Evolutionary conservation across 2,329 filamentous ascomycete genomes (phyloP).

Genomic region (Colletotrichum destructivum): DNA sequence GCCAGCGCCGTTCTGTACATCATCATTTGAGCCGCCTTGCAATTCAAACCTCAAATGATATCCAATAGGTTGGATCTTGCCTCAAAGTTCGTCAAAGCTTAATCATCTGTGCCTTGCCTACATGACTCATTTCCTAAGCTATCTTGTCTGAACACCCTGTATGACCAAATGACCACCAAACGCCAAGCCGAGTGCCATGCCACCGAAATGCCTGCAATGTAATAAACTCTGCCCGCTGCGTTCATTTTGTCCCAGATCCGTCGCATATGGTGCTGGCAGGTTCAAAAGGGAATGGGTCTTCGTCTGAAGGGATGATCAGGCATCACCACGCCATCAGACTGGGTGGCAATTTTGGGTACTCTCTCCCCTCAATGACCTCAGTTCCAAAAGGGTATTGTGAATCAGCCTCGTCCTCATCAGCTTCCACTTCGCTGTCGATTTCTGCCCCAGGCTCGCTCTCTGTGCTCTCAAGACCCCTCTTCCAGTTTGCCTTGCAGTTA

Average conservation of each 20-base stretch:
- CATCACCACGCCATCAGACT: constrained; percentile 46
- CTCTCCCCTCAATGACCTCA: constrained; percentile 58
- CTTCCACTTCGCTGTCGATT: constrained; percentile 36
- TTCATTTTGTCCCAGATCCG: neutral
- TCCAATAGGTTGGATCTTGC: neutral
- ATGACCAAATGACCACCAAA: constrained; percentile 22
- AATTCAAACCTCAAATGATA: neutral
- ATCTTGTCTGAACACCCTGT: constrained; percentile 18
- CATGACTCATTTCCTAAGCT: constrained; percentile 20
- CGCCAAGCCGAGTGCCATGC: constrained; percentile 29
- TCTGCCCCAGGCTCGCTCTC: constrained; percentile 41
- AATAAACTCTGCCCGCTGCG: constrained; percentile 15
- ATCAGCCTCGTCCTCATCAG: constrained; percentile 35
- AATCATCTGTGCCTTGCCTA: neutral
- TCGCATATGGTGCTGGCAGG: neutral
- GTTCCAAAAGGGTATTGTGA: constrained; percentile 53
- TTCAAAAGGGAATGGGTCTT: neutral
- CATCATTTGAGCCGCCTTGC: neutral
- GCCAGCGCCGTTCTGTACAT: neutral
- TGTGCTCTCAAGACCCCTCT: constrained; percentile 51
- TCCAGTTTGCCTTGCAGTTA: constrained; percentile 62
- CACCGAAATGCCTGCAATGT: constrained; percentile 12
- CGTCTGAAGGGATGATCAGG: neutral
- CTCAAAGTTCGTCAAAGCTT: neutral
- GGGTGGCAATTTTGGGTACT: constrained; percentile 58